Conservation (phyloP, 768 basidiomycete species). For the Kwoniella mangroviensis region DNA sequence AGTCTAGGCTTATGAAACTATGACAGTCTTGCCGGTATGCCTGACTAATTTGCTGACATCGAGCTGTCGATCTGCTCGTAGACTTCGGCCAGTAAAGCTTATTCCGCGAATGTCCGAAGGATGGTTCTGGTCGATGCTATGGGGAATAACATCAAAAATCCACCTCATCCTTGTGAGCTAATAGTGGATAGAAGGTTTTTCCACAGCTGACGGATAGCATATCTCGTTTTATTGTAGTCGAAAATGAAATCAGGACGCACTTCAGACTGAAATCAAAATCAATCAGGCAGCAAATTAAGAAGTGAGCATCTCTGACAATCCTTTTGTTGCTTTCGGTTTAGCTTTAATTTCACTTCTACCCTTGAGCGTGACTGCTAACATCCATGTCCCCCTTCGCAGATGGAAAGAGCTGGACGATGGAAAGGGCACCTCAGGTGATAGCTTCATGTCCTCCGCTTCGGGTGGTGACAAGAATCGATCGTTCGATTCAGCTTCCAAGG, state of each 20-base stretch:
- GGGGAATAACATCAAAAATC: conserved; percentile 45
- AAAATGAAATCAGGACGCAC: conserved; percentile 84
- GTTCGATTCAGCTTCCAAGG: conserved; percentile 27
- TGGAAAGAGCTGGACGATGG: conserved; percentile 70
- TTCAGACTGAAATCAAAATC: conserved; percentile 80
- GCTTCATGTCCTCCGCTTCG: not conserved
- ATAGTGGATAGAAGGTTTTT: not conserved
- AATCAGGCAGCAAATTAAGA: conserved; percentile 73
- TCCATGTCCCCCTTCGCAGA: conserved; percentile 5
- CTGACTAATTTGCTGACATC: too few relatives aligned
- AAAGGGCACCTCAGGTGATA: conserved; percentile 58
- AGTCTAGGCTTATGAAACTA: not conserved
- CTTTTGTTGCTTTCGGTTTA: not conserved
- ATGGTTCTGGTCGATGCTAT: conserved; percentile 86
- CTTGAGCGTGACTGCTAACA: too few relatives aligned
- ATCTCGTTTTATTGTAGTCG: conserved; percentile 62
- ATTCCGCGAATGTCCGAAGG: conserved; percentile 77
- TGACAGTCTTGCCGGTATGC: too few relatives aligned
- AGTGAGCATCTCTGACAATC: conserved; percentile 64
- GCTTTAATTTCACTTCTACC: too few relatives aligned
- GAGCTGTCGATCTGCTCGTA: not conserved
- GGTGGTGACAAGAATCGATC: not conserved
- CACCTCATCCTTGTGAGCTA: conserved; percentile 46
- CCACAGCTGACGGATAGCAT: not conserved
- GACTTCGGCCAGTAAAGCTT: conserved; percentile 44